Evolutionary conservation across 2,329 filamentous ascomycete genomes (phyloP), one percentile per base, ranked within the genome.

Genomic region (Colletotrichum sp.): DNA sequence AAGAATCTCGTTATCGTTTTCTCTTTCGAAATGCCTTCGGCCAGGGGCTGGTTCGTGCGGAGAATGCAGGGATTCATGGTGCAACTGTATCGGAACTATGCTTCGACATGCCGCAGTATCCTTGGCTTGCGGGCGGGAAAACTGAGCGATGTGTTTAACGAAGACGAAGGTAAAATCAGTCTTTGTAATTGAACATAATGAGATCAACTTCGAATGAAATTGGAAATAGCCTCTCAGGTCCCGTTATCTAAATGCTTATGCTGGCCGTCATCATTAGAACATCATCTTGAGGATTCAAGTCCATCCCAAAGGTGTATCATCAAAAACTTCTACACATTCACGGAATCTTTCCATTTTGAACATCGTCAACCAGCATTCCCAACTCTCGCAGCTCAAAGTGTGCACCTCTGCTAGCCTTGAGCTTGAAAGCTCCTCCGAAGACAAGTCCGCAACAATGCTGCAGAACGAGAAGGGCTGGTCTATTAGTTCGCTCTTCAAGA

Each of bases 1-100:
- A 30, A 32, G 58, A n/a, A 18, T 34, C 56, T 70, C 67, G 68
- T 70, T 70, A 9, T 70, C 68, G 68, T 70, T 70, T 36, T 66
- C 64, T 61, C 68, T 27, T 64, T 70, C 68, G 68, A 70, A 4
- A n/a, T 34, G 16, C 10, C 58, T 28, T 16, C 30, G 22, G n/a
- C 58, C 39, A 36, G n/a, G 5, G 65, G n/a, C 30, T 25, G 60
- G 65, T 34, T 56, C 6, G 65, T 34, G 65, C 43, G 22, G 39
- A 28, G 7, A 12, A 15, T 64, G 8, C 60, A 36, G 27, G 60
- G 60, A 36, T 64, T 22, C 58, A n/a, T n/a, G 12, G 22, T 27
- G 60, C 27, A 58, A 58, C 16, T 28, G 55, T 58, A 58, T 58
- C 15, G 13, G 6, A 58, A 58, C 55, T 16, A 28, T 28, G 15